These are phyloP conservation scores for Chaetomium fimeti DNA, from an alignment of 495 filamentous ascomycete genomes.

Conservation along the genomic window DNA sequence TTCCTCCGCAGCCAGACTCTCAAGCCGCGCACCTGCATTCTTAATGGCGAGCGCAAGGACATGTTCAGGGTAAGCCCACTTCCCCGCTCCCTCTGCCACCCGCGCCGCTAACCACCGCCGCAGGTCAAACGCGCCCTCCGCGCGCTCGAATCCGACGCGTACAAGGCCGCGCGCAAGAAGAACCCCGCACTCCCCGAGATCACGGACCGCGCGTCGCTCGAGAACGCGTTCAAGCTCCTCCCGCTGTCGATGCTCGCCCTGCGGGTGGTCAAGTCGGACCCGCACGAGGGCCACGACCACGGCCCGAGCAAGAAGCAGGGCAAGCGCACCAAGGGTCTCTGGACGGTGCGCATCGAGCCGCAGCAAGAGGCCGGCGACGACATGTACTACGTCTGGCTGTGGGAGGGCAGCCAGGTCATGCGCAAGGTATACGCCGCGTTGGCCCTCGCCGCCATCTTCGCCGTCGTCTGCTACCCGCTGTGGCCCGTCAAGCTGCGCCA, in stretches of 20 bases:
- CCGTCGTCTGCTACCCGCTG: conserved; percentile 90
- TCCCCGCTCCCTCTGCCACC: neutral
- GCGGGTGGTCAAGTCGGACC: conserved; percentile 81
- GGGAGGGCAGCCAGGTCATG: conserved; percentile 90
- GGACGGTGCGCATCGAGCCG: conserved; percentile 95
- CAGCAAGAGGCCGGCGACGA: conserved; percentile 91
- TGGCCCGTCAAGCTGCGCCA: conserved; percentile 90
- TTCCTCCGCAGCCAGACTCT: conserved; percentile 82
- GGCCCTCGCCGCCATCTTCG: conserved; percentile 76
- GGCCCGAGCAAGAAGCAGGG: conserved; percentile 57
- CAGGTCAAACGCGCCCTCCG: conserved; percentile 95
- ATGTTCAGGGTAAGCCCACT: conserved; percentile 81
- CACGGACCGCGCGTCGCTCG: conserved; percentile 77
- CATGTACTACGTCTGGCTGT: conserved; percentile 95
- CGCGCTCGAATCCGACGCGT: conserved; percentile 84
- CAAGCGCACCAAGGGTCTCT: conserved; percentile 91
- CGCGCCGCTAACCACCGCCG: conserved; percentile 11
- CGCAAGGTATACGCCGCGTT: conserved; percentile 85
- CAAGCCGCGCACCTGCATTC: conserved; percentile 87
- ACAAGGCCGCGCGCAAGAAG: conserved; percentile 82
- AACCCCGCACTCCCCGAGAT: conserved; percentile 86
- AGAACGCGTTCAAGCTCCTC: conserved; percentile 92
- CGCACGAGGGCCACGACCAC: conserved; percentile 68
- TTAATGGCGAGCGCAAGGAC: conserved; percentile 95
- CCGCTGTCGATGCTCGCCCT: conserved; percentile 93